These are phyloP conservation scores for Yamadazyma trypodendri DNA, from an alignment of 1,139 yeast genomes.

Conservation along the genomic window DNA sequence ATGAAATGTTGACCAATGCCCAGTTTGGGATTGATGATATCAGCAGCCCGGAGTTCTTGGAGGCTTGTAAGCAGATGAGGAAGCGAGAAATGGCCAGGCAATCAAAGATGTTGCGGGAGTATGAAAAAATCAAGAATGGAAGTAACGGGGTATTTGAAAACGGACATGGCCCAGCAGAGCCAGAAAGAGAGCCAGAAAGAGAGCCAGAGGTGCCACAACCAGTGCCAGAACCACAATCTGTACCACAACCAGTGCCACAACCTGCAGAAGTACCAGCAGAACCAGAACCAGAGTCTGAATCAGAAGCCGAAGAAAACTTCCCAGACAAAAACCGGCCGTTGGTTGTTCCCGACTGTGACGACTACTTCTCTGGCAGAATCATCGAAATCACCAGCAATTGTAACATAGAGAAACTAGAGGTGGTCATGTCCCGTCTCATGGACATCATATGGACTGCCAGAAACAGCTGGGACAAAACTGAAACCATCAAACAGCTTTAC, in stretches of 20 bases:
- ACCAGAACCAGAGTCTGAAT: conserved; percentile 15
- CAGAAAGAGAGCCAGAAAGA: conserved; percentile 21
- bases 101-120: conserved; percentile 43
- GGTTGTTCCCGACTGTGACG: conserved; percentile 18
- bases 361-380: conserved; percentile 21
- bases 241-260: too few relatives aligned
- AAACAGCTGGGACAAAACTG: conserved; percentile 61
- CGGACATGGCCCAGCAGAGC: not conserved
- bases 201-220: conserved; percentile 23
- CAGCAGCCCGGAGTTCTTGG: conserved; percentile 66
- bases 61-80: conserved; percentile 74
- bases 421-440: conserved; percentile 67
- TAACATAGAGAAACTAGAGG: conserved; percentile 73
- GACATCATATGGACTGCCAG: conserved; percentile 76
- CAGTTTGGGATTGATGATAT: conserved; percentile 94
- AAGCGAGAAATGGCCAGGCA: conserved; percentile 64
- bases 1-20: conserved; percentile 95
- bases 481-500: conserved; percentile 29
- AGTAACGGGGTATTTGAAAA: conserved; percentile 10
- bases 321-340: conserved; percentile 17
- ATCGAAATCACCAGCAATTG: conserved; percentile 44
- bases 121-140: conserved; percentile 16
- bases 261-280: too few relatives aligned
- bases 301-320: conserved; percentile 25
- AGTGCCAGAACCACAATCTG: too few relatives aligned